Evolutionary conservation across 345 rosid species (phyloP), one percentile per base, ranked within the genome.

Genomic region (Lepidium didymum): DNA sequence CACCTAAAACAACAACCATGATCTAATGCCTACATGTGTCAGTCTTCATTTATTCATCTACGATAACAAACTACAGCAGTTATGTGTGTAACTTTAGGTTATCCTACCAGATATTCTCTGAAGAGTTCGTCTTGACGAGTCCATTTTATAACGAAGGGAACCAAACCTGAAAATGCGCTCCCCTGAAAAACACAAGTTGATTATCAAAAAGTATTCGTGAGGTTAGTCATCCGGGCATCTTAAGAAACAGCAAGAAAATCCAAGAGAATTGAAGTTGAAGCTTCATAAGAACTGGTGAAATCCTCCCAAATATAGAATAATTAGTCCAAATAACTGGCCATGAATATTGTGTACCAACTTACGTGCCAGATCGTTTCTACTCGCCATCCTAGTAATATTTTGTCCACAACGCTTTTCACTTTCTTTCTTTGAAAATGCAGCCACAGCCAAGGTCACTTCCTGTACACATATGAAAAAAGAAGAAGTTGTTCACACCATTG

Each of bases 381-480:
- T 80, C 73, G 80, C 81, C 23, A 75, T 46, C 75, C 79, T 67
- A 67, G 81, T 62, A 63, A 61, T 73, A 66, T 35, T 56, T 53
- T 51, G 51, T 65, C 74, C 56, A 51, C 72, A 80, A 64, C 73
- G 76, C 56, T 59, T 83, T 81, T 87, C 90, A 75, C 82, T 80
- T 78, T 80, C 88, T 75, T 85, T 82, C 79, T 79, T 91, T 73
- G 84, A 81, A 37, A 80, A 83, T 36, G 86, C 97, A 73, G 89
- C 97, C 80, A 94, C 92, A 34, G 95, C 99, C 74, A 83, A 57
- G 10, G 99, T 87, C 60, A 92, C 97, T 79, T 94, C 96, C 99
- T 94, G 78, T 35, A 52, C 21, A 64, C 50, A 72, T 18, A 54
- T 38, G 5, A 57, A 61, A 51, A 31, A 57, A 43, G 23, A 35